Percentiles rank a stretch among this genome's conserved stretches.
Evolutionary conservation across 2,329 filamentous ascomycete genomes (phyloP).

Genomic region (Harringtonia lauricola): DNA sequence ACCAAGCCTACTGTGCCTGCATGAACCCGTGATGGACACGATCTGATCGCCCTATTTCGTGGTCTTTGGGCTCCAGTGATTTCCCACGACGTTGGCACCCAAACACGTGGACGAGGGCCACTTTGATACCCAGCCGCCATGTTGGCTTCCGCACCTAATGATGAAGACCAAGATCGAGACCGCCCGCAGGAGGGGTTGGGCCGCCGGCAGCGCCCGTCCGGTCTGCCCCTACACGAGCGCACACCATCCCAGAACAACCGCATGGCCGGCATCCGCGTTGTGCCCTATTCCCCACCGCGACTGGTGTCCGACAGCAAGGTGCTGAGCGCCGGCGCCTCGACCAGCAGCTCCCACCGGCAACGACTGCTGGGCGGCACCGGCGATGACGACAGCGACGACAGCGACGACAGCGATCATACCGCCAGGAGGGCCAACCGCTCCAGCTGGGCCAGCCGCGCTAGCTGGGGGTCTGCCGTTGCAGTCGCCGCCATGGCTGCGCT

Average conservation of each 20-base stretch:
- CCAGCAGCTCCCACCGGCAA: constrained; percentile 4
- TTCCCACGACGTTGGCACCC: background rate
- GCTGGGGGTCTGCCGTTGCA: constrained; percentile 8
- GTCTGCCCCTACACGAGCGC: constrained; percentile 27
- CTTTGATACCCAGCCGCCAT: no score
- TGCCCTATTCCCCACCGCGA: constrained; percentile 36
- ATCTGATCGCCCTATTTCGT: constrained; percentile 5
- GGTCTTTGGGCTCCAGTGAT: background rate
- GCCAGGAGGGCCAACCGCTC: constrained; percentile 4
- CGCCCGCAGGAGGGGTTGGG: constrained; percentile 1
- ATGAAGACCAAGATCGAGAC: no score
- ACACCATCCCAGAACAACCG: constrained; percentile 29
- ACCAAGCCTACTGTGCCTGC: background rate
- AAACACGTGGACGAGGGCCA: background rate
- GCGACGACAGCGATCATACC: constrained; percentile 2
- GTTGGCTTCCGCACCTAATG: background rate
- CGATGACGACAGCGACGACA: constrained; percentile 5
- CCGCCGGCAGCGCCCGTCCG: constrained; percentile 16
- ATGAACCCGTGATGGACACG: constrained; percentile 9
- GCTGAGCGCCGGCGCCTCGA: background rate
- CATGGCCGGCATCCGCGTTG: constrained; percentile 31
- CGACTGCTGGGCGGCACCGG: background rate
- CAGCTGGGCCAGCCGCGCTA: constrained; percentile 6
- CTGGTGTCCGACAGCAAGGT: constrained; percentile 15
- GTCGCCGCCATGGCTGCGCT: constrained; percentile 2